Percentiles rank a stretch among this genome's conserved stretches.
phyloP scores from a whole-genome alignment of 129 eudicot genomes.

The Heracleum sosnowskyi region DNA sequence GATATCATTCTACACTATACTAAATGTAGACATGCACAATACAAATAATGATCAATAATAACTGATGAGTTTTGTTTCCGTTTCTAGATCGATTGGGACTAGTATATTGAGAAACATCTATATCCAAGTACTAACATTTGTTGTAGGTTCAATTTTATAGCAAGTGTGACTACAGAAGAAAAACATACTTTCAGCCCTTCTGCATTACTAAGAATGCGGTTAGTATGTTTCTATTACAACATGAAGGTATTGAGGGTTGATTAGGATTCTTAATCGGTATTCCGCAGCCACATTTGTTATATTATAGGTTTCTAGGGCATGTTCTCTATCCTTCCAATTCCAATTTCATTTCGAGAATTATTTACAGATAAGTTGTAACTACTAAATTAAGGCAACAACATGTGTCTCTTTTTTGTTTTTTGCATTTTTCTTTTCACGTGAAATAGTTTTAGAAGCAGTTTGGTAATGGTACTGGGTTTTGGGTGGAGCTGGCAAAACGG shows the following conservation, averaged over 20 bases:
- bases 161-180: neutral
- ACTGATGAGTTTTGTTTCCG: too few relatives aligned
- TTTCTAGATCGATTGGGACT: neutral
- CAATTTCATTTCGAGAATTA: neutral
- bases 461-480: neutral
- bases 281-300: neutral
- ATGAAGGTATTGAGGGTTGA: conserved; percentile 7
- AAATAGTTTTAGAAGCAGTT: neutral
- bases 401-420: neutral
- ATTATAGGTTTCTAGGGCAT: conserved; percentile 5
- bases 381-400: neutral
- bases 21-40: neutral
- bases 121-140: neutral
- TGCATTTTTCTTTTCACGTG: neutral
- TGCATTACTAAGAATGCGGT: conserved; percentile 1
- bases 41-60: neutral
- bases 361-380: conserved; percentile 4
- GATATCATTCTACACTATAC: neutral
- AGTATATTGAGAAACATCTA: neutral
- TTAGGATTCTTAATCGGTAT: neutral
- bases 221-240: neutral
- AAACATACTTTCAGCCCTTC: neutral
- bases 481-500: neutral
- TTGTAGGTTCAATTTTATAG: conserved; percentile 2
- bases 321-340: neutral